Base-by-base conservation (phyloP, 345 rosid genomes). In the Lepidium africanum region DNA sequence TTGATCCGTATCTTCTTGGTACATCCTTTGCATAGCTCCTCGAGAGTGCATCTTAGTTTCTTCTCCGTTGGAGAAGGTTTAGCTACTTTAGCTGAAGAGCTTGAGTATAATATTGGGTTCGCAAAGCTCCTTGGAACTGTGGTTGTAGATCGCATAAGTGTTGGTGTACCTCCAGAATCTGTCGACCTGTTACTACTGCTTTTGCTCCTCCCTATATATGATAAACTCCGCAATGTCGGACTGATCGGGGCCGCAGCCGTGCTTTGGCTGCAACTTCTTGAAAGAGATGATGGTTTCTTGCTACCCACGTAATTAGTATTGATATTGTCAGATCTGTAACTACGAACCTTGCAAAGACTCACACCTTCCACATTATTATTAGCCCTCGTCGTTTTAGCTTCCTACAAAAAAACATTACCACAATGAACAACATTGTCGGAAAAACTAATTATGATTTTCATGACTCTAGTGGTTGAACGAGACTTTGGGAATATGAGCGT, bases 11-110 rank as follows among this genome's bases (percentile, higher is more conserved):
- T 82, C 81, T 80, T 88, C 83, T 86, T 90, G 30, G 52, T 80
- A 79, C 93, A 83, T 25, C 98, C 98, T 42, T 74, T 83, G 69
- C 88, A 88, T 75, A 92, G 63, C 59, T 90, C 96, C 73, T 92
- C 98, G 1, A 92, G 88, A n/a, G 93, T 82, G 82, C 98, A 92
- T 10, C 80, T 78, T 1, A 92, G 88, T 38, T 68, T 52, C 82
- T 77, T 76, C 78, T 84, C 83, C 0, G 92, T 72, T 3, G 93
- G 63, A 0, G 83, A 84, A 38, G 91, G 91, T 54, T 85, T 92
- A 52, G 87, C 60, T 55, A 68, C 77, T 47, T 86, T 65, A 0
- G 52, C 91, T 0, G 55, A 80, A 0, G 96, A 92, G 69, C 83
- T 85, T 6, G 98, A 89, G 73, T 81, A 92, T 82, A 92, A 83